Percentiles rank a stretch among this genome's conserved stretches.
Conservation (phyloP, 2,329 filamentous ascomycete genomes). For the Ceratocystis cacaofunesta region DNA sequence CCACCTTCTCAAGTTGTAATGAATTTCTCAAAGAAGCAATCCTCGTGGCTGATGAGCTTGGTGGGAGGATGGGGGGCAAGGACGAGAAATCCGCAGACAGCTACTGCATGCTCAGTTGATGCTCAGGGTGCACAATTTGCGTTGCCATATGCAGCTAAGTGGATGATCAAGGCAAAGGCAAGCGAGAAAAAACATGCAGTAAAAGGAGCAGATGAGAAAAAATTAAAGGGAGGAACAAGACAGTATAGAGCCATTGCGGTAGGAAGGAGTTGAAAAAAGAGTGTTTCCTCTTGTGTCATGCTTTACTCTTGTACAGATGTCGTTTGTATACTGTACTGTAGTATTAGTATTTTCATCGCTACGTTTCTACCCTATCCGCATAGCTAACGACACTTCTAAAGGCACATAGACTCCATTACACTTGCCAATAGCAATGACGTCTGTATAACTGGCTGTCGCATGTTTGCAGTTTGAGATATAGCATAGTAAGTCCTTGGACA, state of each 20-base stretch:
- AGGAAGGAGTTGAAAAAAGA: not conserved
- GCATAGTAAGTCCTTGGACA: too few relatives aligned
- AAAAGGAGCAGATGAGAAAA: not conserved
- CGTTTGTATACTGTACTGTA: not conserved
- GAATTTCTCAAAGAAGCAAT: not conserved
- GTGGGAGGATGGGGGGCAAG: not conserved
- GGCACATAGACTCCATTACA: too few relatives aligned
- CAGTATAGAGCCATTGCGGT: not conserved
- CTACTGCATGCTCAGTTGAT: not conserved
- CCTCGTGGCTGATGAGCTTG: not conserved
- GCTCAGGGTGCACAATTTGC: not conserved
- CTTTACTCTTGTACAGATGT: not conserved
- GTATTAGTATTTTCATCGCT: not conserved
- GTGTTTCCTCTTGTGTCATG: not conserved
- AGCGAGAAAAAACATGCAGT: not conserved
- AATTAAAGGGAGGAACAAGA: not conserved
- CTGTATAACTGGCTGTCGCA: too few relatives aligned
- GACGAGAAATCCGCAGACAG: not conserved
- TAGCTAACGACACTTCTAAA: too few relatives aligned
- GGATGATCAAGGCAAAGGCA: not conserved
- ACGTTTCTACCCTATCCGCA: not conserved
- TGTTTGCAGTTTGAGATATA: too few relatives aligned
- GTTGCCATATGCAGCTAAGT: not conserved
- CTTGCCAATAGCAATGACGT: too few relatives aligned
- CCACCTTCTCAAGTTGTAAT: not conserved